These are phyloP conservation scores for Diaporthe citrichinensis DNA, from an alignment of 2,329 filamentous ascomycete genomes.

Conservation along the genomic window DNA sequence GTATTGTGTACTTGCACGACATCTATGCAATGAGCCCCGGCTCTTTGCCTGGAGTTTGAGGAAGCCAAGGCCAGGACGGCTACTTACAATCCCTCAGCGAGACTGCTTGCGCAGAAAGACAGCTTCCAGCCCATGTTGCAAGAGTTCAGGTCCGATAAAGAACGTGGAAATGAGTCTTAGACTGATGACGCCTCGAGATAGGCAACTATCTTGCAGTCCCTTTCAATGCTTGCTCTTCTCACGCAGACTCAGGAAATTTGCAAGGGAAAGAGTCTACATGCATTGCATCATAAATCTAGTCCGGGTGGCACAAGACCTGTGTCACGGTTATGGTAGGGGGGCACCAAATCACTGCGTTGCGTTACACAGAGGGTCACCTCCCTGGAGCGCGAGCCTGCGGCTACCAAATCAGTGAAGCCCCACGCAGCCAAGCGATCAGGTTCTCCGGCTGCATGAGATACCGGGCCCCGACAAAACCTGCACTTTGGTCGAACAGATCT, in stretches of 20 bases:
- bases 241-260: neutral
- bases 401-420: neutral
- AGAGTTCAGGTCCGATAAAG: neutral
- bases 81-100: neutral
- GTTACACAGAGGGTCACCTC: conserved; percentile 14
- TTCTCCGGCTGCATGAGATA: conserved; percentile 19
- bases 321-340: conserved; percentile 29
- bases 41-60: conserved; percentile 17
- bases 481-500: neutral
- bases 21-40: neutral
- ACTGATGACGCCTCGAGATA: conserved; percentile 12
- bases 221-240: neutral
- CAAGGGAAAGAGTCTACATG: neutral
- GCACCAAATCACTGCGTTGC: conserved; percentile 12
- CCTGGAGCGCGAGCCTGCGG: neutral
- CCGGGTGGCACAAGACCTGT: conserved; percentile 37
- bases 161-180: conserved; percentile 28
- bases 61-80: conserved; percentile 3
- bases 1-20: conserved; percentile 19
- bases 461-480: conserved; percentile 9
- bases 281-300: conserved; percentile 39
- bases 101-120: neutral
- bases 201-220: neutral
- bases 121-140: neutral
- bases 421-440: conserved; percentile 5